Percentiles rank a stretch among this genome's conserved stretches.
phyloP scores from a whole-genome alignment of 2,329 filamentous ascomycete genomes.

The Aspergillus hortae region DNA sequence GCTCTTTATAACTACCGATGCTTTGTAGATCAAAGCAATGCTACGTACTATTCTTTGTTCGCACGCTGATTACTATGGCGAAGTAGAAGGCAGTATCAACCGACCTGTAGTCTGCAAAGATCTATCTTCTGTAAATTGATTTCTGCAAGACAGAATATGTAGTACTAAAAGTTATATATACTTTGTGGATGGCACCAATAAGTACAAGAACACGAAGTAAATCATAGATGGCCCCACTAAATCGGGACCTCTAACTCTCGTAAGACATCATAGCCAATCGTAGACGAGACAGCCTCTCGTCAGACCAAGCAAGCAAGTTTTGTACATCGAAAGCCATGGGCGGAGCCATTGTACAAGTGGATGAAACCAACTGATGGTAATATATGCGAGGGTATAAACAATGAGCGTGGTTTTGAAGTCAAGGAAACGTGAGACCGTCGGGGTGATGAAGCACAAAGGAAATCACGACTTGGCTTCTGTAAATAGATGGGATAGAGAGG shows the following conservation, averaged over 20 bases:
- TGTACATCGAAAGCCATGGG: constrained; percentile 10
- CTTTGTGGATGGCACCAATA: constrained; percentile 5
- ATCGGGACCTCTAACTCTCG: constrained; percentile 11
- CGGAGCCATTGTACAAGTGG: constrained; percentile 13
- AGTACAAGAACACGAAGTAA: constrained; percentile 8
- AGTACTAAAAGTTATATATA: constrained; percentile 11
- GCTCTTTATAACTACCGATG: not conserved
- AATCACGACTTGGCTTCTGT: constrained; percentile 4
- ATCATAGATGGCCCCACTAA: constrained; percentile 5
- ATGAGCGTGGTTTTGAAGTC: not conserved
- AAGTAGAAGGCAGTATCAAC: not conserved
- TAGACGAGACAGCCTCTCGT: constrained; percentile 6
- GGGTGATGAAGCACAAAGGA: constrained; percentile 10
- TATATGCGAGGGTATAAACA: constrained; percentile 10
- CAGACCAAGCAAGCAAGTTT: constrained; percentile 2
- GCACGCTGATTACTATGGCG: not conserved
- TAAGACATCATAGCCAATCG: constrained; percentile 18
- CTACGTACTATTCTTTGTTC: not conserved
- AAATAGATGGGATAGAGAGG: not conserved
- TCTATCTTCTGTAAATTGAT: too few relatives aligned
- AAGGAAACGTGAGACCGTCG: constrained; percentile 9
- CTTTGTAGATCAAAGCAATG: not conserved
- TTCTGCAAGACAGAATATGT: not conserved
- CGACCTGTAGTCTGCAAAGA: too few relatives aligned
- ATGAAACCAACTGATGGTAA: constrained; percentile 1